Base-by-base conservation (phyloP, 805 yeast genomes). In the Priceomyces medius region DNA sequence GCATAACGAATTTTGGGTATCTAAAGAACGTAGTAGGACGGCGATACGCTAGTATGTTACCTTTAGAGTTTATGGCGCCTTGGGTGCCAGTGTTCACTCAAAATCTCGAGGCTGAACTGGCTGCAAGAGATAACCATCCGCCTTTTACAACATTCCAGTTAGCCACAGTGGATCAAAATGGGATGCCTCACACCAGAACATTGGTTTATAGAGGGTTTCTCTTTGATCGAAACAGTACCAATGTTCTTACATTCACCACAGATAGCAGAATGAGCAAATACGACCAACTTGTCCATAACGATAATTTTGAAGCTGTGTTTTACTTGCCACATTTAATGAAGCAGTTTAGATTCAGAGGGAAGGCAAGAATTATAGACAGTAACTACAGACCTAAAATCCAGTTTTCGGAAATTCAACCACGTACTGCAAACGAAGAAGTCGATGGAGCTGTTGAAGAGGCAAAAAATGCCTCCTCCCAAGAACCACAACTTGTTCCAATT, bases 271-370 rank as follows among this genome's bases (percentile, higher is more conserved):
- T 83, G 70, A 66, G 67, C 37, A 88, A 88, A 60, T 74, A 72
- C 52, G 61, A 63, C 10, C 85, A 85, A 51, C 59, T 78, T 29
- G 46, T 70, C 16, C 51, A 58, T 37, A 74, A 81, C 50, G 77
- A 82, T 39, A 68, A 70, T 41, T 83, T 80, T 58, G 95, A 88
- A 63, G 85, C 47, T 1, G 84, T 87, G 43, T 85, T 85, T 56
- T 84, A 86, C 67, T 84, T 87, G 56, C 76, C 71, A 7, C 69
- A 68, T 17, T 58, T 76, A 18, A 74, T 75, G 57, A 83, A 77
- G 54, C 96, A 88, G 62, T 85, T 81, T 57, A 69, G 96, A 50
- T 68, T 88, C 46, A 73, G 80, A 42, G 96, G 96, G 9, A 60
- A 68, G 20, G 85, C 85, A 10, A 73, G 79, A 46, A 53, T 69